Evolutionary conservation across 306 rosid species (phyloP), one percentile per base, ranked within the genome.

Genomic region (Crataegus laevigata): DNA sequence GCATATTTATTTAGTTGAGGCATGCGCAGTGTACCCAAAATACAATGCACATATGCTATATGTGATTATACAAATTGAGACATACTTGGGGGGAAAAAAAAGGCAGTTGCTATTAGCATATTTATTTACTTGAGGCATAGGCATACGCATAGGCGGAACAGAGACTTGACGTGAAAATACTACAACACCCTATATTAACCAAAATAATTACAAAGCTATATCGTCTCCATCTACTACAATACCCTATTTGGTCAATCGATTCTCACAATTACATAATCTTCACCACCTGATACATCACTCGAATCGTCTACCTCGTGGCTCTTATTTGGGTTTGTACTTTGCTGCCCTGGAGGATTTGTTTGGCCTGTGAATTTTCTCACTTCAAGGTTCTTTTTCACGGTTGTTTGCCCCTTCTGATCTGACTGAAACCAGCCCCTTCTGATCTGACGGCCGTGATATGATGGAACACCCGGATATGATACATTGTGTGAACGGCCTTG

Each of bases 201-300:
- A 36, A 36, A 36, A 7, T 36, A 36, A 36, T 36, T 36, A 7
- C 40, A 36, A 36, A 4, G n/a, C n/a, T n/a, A n/a, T n/a, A 34
- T 36, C 40, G 6, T 36, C 40, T 36, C 40, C 6, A 7, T 36
- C 40, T 36, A 36, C 40, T 36, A 1, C 40, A 36, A 36, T 7
- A 36, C 40, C 74, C 77, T 83, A 79, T 94, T 91, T 68, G 97
- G 97, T 25, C 97, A 94, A 81, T 94, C 97, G 77, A 91, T 89
- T 83, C 91, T 85, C 79, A 94, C 89, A 64, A 88, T 80, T 66
- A 88, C 9, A 74, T 88, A 97, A 81, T 89, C 97, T 71, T 91
- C 98, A 36, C 36, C 83, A 68, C 83, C 96, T 45, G 96, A 93
- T 75, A 87, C 98, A 65, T 90, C 97, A 77, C 94, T 94, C 13